Conservation (phyloP, 106 monocot species). For the Dendrobium huoshanense region DNA sequence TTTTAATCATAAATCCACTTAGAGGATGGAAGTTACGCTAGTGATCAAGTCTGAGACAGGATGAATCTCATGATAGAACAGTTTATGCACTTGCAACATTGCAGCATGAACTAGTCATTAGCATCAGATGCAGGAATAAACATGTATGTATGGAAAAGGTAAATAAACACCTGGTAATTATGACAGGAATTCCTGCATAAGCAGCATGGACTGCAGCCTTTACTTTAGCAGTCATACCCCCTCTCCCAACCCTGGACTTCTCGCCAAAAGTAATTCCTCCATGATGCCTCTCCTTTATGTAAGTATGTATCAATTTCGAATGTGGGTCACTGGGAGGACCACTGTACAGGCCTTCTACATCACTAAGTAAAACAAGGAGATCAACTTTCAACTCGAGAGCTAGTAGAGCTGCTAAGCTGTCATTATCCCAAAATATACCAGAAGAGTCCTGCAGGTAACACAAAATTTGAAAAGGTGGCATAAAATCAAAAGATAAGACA, state of each 20-base stretch:
- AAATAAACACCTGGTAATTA: slow-evolving; percentile 66
- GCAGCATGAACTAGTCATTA: neutral
- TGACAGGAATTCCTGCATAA: slow-evolving; percentile 71
- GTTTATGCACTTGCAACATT: neutral
- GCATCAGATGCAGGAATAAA: neutral
- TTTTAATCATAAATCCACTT: neutral
- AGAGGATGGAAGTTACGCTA: neutral
- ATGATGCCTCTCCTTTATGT: slow-evolving; percentile 77
- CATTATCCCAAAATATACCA: slow-evolving; percentile 99
- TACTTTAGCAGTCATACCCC: slow-evolving; percentile 93
- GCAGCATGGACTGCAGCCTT: slow-evolving; percentile 75
- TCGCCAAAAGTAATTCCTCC: slow-evolving; percentile 89
- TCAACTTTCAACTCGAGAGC: slow-evolving; percentile 90
- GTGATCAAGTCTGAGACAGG: neutral
- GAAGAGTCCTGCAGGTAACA: slow-evolving; percentile 66
- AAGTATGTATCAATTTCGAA: slow-evolving; percentile 87
- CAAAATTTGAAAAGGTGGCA: neutral
- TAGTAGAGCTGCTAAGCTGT: slow-evolving; percentile 85
- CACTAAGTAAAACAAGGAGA: slow-evolving; percentile 91
- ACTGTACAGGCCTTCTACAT: slow-evolving; percentile 94
- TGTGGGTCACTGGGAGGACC: slow-evolving; percentile 82
- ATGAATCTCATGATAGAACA: slow-evolving; percentile 1
- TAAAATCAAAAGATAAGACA: neutral
- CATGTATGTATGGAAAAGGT: neutral
- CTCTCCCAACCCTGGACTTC: slow-evolving; percentile 94